Conservation (phyloP, 1,284 basidiomycete genomes). For the Malassezia equina region DNA sequence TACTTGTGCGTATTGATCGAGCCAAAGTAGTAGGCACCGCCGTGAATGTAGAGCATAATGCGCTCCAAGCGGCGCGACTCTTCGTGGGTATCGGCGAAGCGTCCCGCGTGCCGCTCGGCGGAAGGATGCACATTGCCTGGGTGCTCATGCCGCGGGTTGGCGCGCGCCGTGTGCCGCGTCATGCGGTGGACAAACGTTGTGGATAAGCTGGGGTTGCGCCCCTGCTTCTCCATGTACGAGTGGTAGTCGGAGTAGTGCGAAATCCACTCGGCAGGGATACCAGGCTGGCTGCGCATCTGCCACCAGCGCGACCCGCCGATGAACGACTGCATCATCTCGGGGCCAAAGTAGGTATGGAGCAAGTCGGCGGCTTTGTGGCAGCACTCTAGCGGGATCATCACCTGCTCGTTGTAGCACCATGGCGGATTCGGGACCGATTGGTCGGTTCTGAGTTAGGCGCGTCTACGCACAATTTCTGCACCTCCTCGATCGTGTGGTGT, state of each 20-base stretch:
- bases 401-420: conserved; percentile 69
- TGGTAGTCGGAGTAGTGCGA: conserved; percentile 53
- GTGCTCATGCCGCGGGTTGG: conserved; percentile 48
- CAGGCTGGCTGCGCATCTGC: conserved; percentile 56
- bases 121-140: neutral
- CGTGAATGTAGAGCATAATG: conserved; percentile 44
- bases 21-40: conserved; percentile 52
- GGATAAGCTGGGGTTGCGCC: conserved; percentile 8
- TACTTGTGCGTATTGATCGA: conserved; percentile 53
- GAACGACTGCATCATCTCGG: conserved; percentile 63
- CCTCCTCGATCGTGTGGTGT: conserved; percentile 41
- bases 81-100: conserved; percentile 20
- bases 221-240: conserved; percentile 24
- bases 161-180: conserved; percentile 23
- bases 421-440: conserved; percentile 73
- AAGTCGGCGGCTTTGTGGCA: conserved; percentile 68
- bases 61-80: conserved; percentile 38
- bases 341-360: conserved; percentile 72
- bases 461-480: conserved; percentile 30
- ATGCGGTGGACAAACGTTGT: conserved; percentile 16
- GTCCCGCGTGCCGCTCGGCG: neutral
- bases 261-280: conserved; percentile 83
- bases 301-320: conserved; percentile 92
- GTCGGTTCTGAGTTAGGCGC: conserved; percentile 53
- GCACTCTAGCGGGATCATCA: conserved; percentile 57